Evolutionary conservation across 2,329 filamentous ascomycete genomes (phyloP), one percentile per base, ranked within the genome.

Genomic region (Pestalotiopsis sp.): DNA sequence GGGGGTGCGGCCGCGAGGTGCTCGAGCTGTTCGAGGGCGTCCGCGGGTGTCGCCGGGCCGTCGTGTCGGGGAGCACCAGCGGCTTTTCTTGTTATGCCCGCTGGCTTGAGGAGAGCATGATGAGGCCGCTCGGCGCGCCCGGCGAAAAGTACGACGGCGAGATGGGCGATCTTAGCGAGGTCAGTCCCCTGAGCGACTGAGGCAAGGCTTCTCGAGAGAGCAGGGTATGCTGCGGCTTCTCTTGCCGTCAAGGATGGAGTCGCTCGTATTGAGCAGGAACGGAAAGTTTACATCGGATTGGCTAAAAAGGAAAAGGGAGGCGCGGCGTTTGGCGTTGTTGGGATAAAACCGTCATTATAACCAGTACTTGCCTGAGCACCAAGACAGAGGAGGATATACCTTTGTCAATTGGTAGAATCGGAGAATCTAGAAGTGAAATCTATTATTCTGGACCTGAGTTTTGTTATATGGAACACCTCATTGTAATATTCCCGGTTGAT

Each of bases 11-110:
- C 36, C 75, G 75, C 56, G 81, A 81, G 38, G 74, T 69, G 25
- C 73, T 85, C 65, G 73, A 75, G 52, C 75, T 78, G 69, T 82
- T 85, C 67, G 83, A 85, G 75, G 78, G 75, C 5, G 80, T 85
- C 36, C 71, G 83, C 25, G 82, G 80, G 38, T 80, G 85, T 27
- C 74, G 77, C 61, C 69, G 71, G 13, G 81, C 81, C 6, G 70
- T 69, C 6, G 74, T 85, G 58, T 69, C 69, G 0, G 83, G 83
- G 17, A 81, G 80, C 74, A 77, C 77, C 12, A 78, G 74, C 2
- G 83, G 82, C 49, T 83, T 84, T 60, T 80, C 82, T 68, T 77
- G 76, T n/a, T 85, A 85, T 68, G 74, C 81, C 4, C 68, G 67
- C 9, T 85, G 83, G 83, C 75, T 85, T 27, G 76, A 77, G 71